Evolutionary conservation across 768 basidiomycete genomes (phyloP).

Genomic region (Leccinum barrowsii): DNA sequence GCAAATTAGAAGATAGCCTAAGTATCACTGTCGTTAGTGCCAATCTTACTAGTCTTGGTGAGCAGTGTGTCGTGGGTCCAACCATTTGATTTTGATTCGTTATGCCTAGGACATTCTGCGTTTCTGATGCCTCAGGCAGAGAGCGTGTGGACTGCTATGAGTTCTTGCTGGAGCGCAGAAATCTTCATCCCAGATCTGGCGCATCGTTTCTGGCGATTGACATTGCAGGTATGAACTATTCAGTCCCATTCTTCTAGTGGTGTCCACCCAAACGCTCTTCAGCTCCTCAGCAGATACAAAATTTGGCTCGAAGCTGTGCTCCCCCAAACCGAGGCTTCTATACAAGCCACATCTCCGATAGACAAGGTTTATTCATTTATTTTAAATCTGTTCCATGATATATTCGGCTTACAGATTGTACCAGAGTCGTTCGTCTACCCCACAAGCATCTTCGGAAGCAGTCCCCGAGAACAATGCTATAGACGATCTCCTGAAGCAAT

Average conservation of each 20-base stretch:
- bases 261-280: constrained; percentile 3
- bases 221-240: constrained; percentile 64
- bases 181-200: constrained; percentile 81
- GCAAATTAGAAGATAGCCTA: constrained; percentile 68
- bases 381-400: background rate
- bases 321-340: constrained; percentile 39
- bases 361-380: constrained; percentile 29
- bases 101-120: constrained; percentile 23
- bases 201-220: constrained; percentile 87
- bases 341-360: constrained; percentile 32
- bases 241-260: background rate
- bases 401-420: constrained; percentile 5
- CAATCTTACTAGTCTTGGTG: constrained; percentile 38
- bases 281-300: constrained; percentile 80
- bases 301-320: constrained; percentile 69
- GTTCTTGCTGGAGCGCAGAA: constrained; percentile 82
- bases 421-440: constrained; percentile 50
- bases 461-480: constrained; percentile 51
- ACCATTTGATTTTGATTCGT: background rate
- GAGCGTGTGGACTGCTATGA: constrained; percentile 68
- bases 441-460: constrained; percentile 45
- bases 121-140: constrained; percentile 64
- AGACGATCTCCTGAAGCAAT: constrained; percentile 69
- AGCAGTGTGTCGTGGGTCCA: background rate
- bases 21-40: constrained; percentile 40